Evolutionary conservation across 441 rosid genomes (phyloP).

Genomic region (Monsonia emarginata): DNA sequence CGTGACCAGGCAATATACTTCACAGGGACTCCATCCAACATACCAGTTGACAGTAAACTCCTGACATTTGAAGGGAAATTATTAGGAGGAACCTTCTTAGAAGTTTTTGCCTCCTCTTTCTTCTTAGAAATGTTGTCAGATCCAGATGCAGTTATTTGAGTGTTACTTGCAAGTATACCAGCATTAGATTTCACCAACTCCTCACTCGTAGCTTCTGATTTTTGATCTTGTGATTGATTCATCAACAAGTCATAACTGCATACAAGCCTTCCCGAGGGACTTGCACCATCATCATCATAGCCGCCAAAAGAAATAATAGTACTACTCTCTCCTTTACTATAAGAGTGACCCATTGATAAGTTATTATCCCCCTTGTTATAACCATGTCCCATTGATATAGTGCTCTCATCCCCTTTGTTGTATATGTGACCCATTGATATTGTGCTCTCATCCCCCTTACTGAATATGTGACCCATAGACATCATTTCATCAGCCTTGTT

Average conservation of each 20-base stretch:
- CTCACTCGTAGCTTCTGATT: conserved; percentile 26
- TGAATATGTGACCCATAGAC: conserved; percentile 28
- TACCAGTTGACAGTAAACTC: conserved; percentile 69
- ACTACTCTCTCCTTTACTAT: conserved; percentile 23
- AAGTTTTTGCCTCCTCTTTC: conserved; percentile 36
- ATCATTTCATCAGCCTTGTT: conserved; percentile 30
- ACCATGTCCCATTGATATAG: conserved; percentile 25
- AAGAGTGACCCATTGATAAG: conserved; percentile 30
- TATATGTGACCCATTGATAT: conserved; percentile 36
- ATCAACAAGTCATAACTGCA: conserved; percentile 43
- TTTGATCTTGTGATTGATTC: conserved; percentile 30
- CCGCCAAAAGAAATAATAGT: conserved; percentile 46
- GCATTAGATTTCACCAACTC: conserved; percentile 26
- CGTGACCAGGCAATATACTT: conserved; percentile 55
- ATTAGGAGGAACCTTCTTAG: conserved; percentile 50
- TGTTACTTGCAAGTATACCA: conserved; percentile 24
- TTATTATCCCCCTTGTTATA: conserved; percentile 41
- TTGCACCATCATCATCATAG: conserved; percentile 42
- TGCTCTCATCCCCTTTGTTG: conserved; percentile 29
- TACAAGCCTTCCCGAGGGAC: conserved; percentile 37
- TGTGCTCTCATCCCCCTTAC: conserved; percentile 28
- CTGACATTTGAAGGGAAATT: conserved; percentile 72
- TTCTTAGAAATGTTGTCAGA: conserved; percentile 39
- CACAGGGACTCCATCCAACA: conserved; percentile 73
- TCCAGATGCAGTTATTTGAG: conserved; percentile 29